Base-by-base conservation (phyloP, 805 yeast genomes). In the Teunomyces funiuensis region DNA sequence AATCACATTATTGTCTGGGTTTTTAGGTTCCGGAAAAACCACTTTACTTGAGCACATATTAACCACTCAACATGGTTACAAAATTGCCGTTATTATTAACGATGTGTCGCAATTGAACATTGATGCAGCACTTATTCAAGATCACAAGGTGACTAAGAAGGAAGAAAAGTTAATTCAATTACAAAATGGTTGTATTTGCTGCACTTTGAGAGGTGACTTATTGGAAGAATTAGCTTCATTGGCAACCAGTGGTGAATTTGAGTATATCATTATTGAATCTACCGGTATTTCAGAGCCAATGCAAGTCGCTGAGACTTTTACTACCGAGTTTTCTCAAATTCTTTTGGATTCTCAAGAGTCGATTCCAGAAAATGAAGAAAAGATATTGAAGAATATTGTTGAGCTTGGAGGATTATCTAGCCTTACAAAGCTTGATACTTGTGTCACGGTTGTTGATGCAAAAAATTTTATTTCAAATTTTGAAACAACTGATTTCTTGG, bases 271-370 rank as follows among this genome's bases (percentile, higher is more conserved):
- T 6, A 73, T 73, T 29, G 78, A 73, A 49, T 63, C 72, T 6
- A 69, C 77, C 3, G 77, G 77, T 20, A 68, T 73, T 18, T 65
- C 73, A 15, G 78, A 73, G 49, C 77, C 77, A 20, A 69, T 71
- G 75, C 76, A 72, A 47, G 75, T 73, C 13, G 78, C 78, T 0
- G 76, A 73, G 47, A 73, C 77, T 3, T 73, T 73, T 45, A 64
- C 74, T 4, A 55, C 58, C 9, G 75, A 73, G 43, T 73, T 71
- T 45, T 55, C 73, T 5, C 57, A 63, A 13, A 50, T 62, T 28
- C 47, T 70, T 40, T 46, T 69, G 29, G 52, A 54, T 28, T 46
- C 54, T 5, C 60, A 57, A 17, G 60, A 46, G 8, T 34, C 46
- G 9, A 44, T 53, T 6, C 36, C 47, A 4, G 43, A 48, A 10